phyloP scores from a whole-genome alignment of 176 grass and related monocot genomes.

The Dactylis glomerata region DNA sequence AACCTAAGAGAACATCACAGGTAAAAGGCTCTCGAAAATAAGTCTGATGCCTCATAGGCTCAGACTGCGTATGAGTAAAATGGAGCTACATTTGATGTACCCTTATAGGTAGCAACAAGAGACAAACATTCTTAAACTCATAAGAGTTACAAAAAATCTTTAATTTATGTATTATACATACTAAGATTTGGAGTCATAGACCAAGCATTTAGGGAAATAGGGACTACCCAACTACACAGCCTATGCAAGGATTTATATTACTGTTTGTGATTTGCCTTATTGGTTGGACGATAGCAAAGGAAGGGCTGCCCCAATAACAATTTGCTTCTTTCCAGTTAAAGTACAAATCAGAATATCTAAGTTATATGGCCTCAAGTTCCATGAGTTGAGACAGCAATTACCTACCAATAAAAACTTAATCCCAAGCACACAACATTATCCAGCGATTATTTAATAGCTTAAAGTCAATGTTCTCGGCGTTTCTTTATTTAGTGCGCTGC shows the following conservation, averaged over 20 bases:
- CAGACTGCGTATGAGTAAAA: background rate
- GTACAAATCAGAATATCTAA: background rate
- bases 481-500: background rate
- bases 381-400: background rate
- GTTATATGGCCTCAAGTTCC: background rate
- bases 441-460: background rate
- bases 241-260: background rate
- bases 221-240: background rate
- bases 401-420: background rate
- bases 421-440: background rate
- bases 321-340: background rate
- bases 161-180: background rate
- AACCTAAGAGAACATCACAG: background rate
- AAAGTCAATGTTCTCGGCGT: background rate
- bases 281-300: background rate
- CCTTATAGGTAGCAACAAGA: background rate
- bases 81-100: background rate
- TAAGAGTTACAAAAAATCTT: background rate
- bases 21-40: background rate
- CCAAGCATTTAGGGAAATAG: background rate
- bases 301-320: background rate
- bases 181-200: background rate
- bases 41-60: background rate
- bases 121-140: background rate
- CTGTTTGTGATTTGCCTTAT: background rate